Percentiles rank a stretch among this genome's conserved stretches.
Conservation (phyloP, 345 rosid species). For the Litchi chinensis region DNA sequence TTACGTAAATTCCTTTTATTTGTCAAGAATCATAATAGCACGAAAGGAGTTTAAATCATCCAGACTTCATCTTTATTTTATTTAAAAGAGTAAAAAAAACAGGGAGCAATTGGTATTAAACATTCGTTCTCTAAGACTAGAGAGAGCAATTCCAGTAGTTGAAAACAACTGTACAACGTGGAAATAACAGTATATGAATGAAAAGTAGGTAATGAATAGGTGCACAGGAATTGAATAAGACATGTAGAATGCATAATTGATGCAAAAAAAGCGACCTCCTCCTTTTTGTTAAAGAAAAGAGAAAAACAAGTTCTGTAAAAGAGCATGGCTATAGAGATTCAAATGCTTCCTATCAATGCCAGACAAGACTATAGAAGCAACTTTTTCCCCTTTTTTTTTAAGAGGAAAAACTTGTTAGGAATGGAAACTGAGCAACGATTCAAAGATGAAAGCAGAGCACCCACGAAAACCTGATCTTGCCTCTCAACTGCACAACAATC, state of each 20-base stretch:
- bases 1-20: constrained; percentile 8
- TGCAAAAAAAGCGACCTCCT: constrained; percentile 7
- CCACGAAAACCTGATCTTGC: constrained; percentile 10
- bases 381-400: not conserved
- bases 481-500: constrained; percentile 4
- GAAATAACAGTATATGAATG: not conserved
- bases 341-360: constrained; percentile 12
- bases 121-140: no score
- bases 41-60: not conserved
- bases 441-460: not conserved
- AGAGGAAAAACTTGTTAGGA: constrained; percentile 14
- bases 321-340: constrained; percentile 2
- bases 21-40: not conserved
- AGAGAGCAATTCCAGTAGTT: not conserved
- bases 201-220: not conserved
- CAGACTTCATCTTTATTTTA: no score
- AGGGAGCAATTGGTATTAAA: no score
- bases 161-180: not conserved
- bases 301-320: not conserved
- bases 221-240: not conserved
- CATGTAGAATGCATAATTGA: not conserved
- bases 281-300: not conserved
- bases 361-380: not conserved
- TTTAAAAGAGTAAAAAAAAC: not conserved
- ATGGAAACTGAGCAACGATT: not conserved